Conservation (phyloP, 257 asterid genomes). For the Jacaranda mimosifolia region DNA sequence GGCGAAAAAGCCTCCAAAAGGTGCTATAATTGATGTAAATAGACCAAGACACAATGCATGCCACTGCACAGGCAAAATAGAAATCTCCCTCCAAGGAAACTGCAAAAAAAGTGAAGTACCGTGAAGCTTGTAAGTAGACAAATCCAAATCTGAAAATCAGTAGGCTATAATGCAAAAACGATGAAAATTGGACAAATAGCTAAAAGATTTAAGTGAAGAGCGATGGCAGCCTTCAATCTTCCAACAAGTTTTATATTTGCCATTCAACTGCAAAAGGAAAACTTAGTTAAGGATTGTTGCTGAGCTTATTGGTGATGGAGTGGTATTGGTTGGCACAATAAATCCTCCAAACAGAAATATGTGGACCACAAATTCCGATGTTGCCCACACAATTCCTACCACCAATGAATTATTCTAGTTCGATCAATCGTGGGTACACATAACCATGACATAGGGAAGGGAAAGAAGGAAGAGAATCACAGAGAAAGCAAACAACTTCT, state of each 20-base stretch:
- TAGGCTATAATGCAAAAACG: not conserved
- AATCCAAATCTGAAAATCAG: not conserved
- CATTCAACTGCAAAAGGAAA: constrained; percentile 11
- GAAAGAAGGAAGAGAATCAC: not conserved
- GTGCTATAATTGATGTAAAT: constrained; percentile 96
- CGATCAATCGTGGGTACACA: not conserved
- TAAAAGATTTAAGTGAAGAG: not conserved
- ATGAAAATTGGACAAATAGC: constrained; percentile 2
- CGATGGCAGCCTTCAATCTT: constrained; percentile 6
- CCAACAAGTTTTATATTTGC: constrained; percentile 8
- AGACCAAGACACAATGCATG: constrained; percentile 85
- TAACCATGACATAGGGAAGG: not conserved
- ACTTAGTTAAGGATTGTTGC: not conserved
- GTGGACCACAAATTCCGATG: not conserved
- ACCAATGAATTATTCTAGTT: not conserved
- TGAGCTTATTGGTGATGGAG: not conserved
- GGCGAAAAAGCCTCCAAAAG: constrained; percentile 98
- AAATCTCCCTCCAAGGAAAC: constrained; percentile 80
- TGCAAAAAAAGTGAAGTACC: constrained; percentile 43
- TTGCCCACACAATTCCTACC: not conserved
- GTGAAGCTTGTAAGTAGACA: constrained; percentile 25
- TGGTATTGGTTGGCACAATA: not conserved
- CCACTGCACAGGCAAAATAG: constrained; percentile 87
- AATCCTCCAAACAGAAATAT: constrained; percentile 5
- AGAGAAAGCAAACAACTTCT: not conserved